Percentiles rank a stretch among this genome's conserved stretches.
These are phyloP conservation scores for Dactylonectria estremocensis DNA, from an alignment of 2,329 filamentous ascomycete genomes.

Conservation along the genomic window DNA sequence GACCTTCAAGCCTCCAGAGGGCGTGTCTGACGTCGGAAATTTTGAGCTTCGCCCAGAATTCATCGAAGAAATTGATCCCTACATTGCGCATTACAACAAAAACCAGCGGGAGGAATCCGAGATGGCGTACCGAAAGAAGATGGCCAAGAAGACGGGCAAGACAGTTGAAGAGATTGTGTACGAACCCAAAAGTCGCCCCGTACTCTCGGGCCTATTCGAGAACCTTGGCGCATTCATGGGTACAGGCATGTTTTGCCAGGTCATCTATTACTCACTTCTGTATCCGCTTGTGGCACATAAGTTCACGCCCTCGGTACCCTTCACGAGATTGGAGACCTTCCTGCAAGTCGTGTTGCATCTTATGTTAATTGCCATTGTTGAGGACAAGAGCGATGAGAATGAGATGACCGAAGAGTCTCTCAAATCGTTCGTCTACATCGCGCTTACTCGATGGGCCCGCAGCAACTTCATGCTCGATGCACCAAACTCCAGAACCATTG, in stretches of 20 bases:
- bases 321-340: conserved; percentile 90
- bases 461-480: conserved; percentile 73
- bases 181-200: conserved; percentile 85
- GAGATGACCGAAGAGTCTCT: conserved; percentile 62
- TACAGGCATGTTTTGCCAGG: conserved; percentile 89
- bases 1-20: conserved; percentile 90
- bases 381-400: conserved; percentile 78
- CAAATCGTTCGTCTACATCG: conserved; percentile 80
- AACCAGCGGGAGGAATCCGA: conserved; percentile 98
- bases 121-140: conserved; percentile 86
- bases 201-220: conserved; percentile 83
- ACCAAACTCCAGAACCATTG: conserved; percentile 73
- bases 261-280: conserved; percentile 89
- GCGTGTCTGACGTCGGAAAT: conserved; percentile 90
- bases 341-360: conserved; percentile 93
- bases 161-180: conserved; percentile 88
- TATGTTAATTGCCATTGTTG: conserved; percentile 85
- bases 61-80: conserved; percentile 92
- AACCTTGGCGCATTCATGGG: conserved; percentile 84
- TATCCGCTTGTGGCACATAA: conserved; percentile 82
- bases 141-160: conserved; percentile 90
- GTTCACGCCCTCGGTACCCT: conserved; percentile 81
- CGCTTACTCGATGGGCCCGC: conserved; percentile 75
- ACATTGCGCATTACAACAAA: conserved; percentile 95
- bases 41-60: conserved; percentile 93